phyloP scores from a whole-genome alignment of 2,329 filamentous ascomycete species.

The Triangularia verruculosa region DNA sequence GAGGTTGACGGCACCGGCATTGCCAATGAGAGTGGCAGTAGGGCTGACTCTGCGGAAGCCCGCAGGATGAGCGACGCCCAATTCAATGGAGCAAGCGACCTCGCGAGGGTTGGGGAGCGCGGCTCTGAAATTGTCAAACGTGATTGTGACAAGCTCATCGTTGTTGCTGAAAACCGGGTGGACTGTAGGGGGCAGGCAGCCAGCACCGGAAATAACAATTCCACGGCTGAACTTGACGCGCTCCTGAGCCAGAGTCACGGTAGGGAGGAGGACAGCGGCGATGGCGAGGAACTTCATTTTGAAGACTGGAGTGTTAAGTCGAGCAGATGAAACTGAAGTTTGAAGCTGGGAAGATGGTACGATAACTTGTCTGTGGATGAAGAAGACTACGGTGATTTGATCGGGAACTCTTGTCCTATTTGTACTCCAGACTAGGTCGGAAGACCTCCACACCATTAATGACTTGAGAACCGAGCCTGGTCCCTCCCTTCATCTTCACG shows the following conservation, averaged over 20 bases:
- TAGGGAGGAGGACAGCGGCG: not conserved
- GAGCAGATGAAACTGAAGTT: not conserved
- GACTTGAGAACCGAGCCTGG: not conserved
- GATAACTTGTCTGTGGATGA: not conserved
- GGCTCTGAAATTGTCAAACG: not conserved
- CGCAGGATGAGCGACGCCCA: not conserved
- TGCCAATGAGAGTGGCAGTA: not conserved
- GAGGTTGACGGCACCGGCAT: too few species aligned
- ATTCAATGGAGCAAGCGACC: not conserved
- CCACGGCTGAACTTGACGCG: not conserved
- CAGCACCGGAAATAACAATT: not conserved
- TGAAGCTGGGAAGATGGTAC: not conserved
- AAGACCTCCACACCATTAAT: not conserved
- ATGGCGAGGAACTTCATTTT: not conserved
- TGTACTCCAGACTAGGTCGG: not conserved
- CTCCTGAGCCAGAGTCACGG: not conserved
- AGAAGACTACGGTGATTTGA: too few species aligned
- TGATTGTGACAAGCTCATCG: not conserved
- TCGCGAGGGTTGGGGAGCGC: not conserved
- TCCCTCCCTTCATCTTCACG: not conserved
- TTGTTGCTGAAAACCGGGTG: not conserved
- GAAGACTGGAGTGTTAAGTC: not conserved
- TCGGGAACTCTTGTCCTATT: not conserved
- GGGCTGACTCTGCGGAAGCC: not conserved
- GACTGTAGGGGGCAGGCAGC: not conserved